Conservation (phyloP, 177 flowering plant genomes). For the Vitis hybrid region DNA sequence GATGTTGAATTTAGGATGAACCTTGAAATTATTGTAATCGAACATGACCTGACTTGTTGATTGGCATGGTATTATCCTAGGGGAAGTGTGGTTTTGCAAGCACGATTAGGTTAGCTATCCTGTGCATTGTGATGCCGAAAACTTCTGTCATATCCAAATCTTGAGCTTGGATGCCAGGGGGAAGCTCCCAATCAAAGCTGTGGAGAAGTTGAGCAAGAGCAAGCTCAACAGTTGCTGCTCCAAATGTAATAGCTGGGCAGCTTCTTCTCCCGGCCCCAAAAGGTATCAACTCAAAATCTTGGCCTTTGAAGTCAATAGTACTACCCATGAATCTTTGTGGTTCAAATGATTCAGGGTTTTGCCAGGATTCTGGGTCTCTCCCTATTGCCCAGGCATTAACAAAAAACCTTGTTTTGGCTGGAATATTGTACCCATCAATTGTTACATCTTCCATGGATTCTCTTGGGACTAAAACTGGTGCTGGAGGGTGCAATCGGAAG, state of each 20-base stretch:
- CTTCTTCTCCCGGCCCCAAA: slow-evolving; percentile 51
- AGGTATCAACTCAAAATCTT: slow-evolving; percentile 43
- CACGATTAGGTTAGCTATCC: slow-evolving; percentile 8
- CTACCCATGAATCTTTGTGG: slow-evolving; percentile 48
- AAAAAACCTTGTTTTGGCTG: slow-evolving; percentile 32
- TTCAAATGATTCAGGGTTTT: slow-evolving; percentile 32
- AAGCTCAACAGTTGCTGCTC: slow-evolving; percentile 31
- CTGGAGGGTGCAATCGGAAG: slow-evolving; percentile 44
- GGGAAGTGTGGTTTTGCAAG: slow-evolving; percentile 22
- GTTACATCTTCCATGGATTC: slow-evolving; percentile 32
- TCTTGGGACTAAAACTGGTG: slow-evolving; percentile 38
- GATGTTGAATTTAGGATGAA: too few species aligned
- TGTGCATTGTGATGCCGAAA: slow-evolving; percentile 37
- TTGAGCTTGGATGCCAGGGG: slow-evolving; percentile 19
- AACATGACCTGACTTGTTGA: too few species aligned
- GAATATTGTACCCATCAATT: slow-evolving; percentile 36
- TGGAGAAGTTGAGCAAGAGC: slow-evolving; percentile 44
- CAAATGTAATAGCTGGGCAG: slow-evolving; percentile 45
- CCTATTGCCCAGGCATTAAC: slow-evolving; percentile 47
- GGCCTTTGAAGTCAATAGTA: slow-evolving; percentile 37
- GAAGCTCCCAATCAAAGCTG: slow-evolving; percentile 50
- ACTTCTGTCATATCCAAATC: slow-evolving; percentile 42
- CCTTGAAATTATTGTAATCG: too few species aligned
- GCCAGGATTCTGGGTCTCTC: slow-evolving; percentile 40
- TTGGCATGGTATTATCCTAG: background rate